These are phyloP conservation scores for Leccinum longicurvipes DNA, from an alignment of 768 basidiomycete species.

Conservation along the genomic window DNA sequence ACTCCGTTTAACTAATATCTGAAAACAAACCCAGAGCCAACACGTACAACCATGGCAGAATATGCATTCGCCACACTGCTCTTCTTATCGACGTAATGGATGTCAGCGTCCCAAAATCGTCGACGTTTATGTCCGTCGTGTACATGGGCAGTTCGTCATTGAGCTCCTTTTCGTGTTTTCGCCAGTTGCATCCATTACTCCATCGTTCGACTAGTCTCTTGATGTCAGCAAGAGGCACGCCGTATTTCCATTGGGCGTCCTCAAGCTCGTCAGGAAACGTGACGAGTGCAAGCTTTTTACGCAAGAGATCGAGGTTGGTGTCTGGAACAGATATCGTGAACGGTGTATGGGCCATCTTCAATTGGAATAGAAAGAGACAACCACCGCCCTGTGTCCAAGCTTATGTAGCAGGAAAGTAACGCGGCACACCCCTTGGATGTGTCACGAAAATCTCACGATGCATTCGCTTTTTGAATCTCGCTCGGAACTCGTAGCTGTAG, in stretches of 20 bases:
- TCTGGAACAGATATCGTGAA: slow-evolving; percentile 51
- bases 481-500: not conserved
- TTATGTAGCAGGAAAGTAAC: too few relatives aligned
- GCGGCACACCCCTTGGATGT: too few relatives aligned
- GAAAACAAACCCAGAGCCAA: not conserved
- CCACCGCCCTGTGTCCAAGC: too few relatives aligned
- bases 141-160: slow-evolving; percentile 56
- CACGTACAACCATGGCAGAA: slow-evolving; percentile 59
- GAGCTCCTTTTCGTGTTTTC: slow-evolving; percentile 45
- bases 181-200: slow-evolving; percentile 56
- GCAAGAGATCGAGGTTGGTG: slow-evolving; percentile 37
- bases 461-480: not conserved
- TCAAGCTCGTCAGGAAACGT: slow-evolving; percentile 57
- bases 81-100: slow-evolving; percentile 59
- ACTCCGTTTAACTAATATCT: not conserved
- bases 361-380: not conserved
- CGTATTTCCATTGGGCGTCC: slow-evolving; percentile 49
- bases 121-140: slow-evolving; percentile 47
- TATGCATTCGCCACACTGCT: slow-evolving; percentile 42
- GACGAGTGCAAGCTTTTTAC: slow-evolving; percentile 44
- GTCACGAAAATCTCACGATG: not conserved
- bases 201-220: slow-evolving; percentile 47
- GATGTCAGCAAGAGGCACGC: slow-evolving; percentile 48
- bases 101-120: slow-evolving; percentile 45
- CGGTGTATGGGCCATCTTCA: slow-evolving; percentile 32